Base-by-base conservation (phyloP, 202 grass and related monocot genomes). In the Hordeum pubiflorum region DNA sequence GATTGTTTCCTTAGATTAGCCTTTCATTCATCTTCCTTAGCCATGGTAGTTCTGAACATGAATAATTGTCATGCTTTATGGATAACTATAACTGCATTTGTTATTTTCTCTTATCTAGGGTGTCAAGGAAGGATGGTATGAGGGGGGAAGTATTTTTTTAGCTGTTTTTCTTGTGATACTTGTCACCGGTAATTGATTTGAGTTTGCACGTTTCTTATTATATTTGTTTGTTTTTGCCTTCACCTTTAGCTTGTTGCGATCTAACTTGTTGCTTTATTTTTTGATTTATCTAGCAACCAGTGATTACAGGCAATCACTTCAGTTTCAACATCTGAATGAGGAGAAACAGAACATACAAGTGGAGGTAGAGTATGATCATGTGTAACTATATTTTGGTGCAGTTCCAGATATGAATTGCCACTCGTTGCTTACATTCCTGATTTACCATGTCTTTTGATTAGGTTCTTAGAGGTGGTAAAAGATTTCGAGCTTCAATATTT, bases 291-390 rank as follows among this genome's bases (percentile, higher is more conserved):
- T 78, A 99, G 96, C 92, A 46, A 90, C 59, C 65, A 99, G 92
- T 83, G 92, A 99, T 82, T 93, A 93, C 61, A 93, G 76, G 76
- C 96, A 99, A 88, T 95, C 90, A 71, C 96, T 99, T 71, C 92
- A 95, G 66, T 99, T 99, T 84, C 90, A 69, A 75, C 86, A 93
- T 92, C 77, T 99, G 61, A 95, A 95, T 86, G 90, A 93, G 79
- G 96, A 99, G 87, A 99, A 99, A 71, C 86, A 93, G 67, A 99
- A 99, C 79, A 99, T 99, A 91, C 86, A 93, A 57, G 79, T 99
- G 44, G 96, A 99, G 85, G 95, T 98, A 32, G 54, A 70, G 82
- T 88, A 73, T 13, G 27, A 38, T 63, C 23, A 68, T 4, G 3
- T 74, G 20, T 56, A 26, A 61, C 23, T 58, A 39, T 85, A 57